These are phyloP conservation scores for Phascolomyces articulosus DNA, from an alignment of 371 early-diverging fungal genomes.

Conservation along the genomic window DNA sequence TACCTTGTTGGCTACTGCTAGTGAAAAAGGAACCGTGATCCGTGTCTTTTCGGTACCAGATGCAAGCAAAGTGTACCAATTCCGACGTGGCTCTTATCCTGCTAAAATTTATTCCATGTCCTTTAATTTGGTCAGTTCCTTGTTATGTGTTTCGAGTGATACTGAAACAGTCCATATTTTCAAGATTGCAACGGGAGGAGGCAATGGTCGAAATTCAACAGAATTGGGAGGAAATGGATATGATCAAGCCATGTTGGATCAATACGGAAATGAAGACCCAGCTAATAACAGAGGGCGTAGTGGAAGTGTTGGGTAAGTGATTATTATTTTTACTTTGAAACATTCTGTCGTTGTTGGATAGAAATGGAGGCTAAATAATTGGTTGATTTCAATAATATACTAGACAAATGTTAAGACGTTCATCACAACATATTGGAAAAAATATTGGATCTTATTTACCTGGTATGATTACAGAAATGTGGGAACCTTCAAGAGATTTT, in stretches of 20 bases:
- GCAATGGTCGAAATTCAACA: not conserved
- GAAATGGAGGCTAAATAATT: no score
- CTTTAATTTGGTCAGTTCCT: slow-evolving; percentile 81
- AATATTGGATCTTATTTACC: slow-evolving; percentile 84
- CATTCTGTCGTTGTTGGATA: no score
- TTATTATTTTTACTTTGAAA: not conserved
- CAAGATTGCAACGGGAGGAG: slow-evolving; percentile 50
- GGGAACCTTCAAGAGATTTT: slow-evolving; percentile 95
- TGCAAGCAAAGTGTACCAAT: slow-evolving; percentile 90
- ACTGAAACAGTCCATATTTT: slow-evolving; percentile 98
- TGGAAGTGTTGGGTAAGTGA: slow-evolving; percentile 4
- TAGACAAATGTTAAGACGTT: slow-evolving; percentile 55
- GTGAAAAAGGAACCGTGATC: slow-evolving; percentile 97
- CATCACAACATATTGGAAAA: slow-evolving; percentile 61
- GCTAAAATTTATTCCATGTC: slow-evolving; percentile 90
- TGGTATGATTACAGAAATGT: slow-evolving; percentile 86
- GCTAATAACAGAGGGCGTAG: slow-evolving; percentile 10
- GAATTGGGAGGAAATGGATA: not conserved
- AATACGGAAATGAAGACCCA: not conserved
- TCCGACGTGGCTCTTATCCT: slow-evolving; percentile 92
- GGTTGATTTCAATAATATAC: no score
- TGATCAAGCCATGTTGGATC: not conserved
- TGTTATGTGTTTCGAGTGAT: slow-evolving; percentile 89
- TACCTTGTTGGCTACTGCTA: slow-evolving; percentile 91
- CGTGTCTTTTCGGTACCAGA: slow-evolving; percentile 91